Evolutionary conservation across 2,329 filamentous ascomycete genomes (phyloP).

Genomic region (Aspergillus niger): DNA sequence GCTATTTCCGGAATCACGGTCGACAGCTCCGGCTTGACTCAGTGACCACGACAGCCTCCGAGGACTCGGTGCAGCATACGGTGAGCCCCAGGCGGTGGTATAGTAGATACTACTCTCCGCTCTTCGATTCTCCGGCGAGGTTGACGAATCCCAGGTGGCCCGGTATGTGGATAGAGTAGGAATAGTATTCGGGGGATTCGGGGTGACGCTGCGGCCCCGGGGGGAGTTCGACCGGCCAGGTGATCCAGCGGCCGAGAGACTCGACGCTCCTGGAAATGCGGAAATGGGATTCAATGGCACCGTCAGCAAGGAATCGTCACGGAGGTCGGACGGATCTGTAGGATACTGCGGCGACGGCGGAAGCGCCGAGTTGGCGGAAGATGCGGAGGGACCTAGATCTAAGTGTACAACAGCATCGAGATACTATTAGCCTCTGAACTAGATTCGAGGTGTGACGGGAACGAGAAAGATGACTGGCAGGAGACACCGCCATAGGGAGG

Average conservation of each 20-base stretch:
- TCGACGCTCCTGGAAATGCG: slow-evolving; percentile 41
- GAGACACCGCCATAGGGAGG: neutral
- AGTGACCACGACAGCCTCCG: slow-evolving; percentile 43
- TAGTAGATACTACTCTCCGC: slow-evolving; percentile 58
- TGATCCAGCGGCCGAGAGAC: slow-evolving; percentile 38
- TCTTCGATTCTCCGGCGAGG: slow-evolving; percentile 45
- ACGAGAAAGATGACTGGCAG: neutral
- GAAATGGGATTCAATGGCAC: slow-evolving; percentile 36
- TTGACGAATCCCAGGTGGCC: slow-evolving; percentile 37
- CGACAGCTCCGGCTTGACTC: slow-evolving; percentile 50
- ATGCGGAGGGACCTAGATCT: slow-evolving; percentile 43
- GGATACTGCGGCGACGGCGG: slow-evolving; percentile 34
- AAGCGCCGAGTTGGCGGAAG: slow-evolving; percentile 42
- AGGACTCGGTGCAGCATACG: slow-evolving; percentile 69
- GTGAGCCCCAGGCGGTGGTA: slow-evolving; percentile 89
- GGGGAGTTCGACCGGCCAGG: slow-evolving; percentile 32
- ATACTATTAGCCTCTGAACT: slow-evolving; percentile 14
- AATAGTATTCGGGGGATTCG: slow-evolving; percentile 32
- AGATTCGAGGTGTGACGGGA: slow-evolving; percentile 4
- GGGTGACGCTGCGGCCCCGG: slow-evolving; percentile 28
- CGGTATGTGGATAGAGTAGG: slow-evolving; percentile 37
- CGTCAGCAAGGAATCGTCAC: slow-evolving; percentile 35
- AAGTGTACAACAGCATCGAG: slow-evolving; percentile 18
- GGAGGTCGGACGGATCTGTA: slow-evolving; percentile 29
- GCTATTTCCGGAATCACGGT: slow-evolving; percentile 34